Conservation (phyloP, 306 rosid species). For the Lathyrus oleraceus region DNA sequence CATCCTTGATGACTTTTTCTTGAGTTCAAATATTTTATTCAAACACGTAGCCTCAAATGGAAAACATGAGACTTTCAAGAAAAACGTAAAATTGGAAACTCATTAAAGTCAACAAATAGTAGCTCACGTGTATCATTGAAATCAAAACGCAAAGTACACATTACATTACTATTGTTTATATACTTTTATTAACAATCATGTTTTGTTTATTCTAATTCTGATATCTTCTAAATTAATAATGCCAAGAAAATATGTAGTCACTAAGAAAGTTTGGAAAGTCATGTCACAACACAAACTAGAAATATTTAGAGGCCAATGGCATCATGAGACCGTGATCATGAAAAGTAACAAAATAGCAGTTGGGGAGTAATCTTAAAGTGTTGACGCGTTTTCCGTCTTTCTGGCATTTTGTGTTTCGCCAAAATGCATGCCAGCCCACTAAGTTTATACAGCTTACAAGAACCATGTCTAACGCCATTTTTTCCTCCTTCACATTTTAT, state of each 20-base stretch:
- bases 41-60: constrained; percentile 28
- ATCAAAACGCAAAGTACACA: neutral
- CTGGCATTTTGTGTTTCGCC: constrained; percentile 10
- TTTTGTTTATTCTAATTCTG: neutral
- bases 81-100: neutral
- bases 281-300: constrained; percentile 3
- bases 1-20: constrained; percentile 32
- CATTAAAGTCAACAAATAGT: constrained; percentile 35
- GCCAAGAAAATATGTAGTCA: neutral
- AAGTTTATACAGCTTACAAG: neutral
- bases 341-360: constrained; percentile 13
- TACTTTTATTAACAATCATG: too few species aligned
- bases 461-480: constrained; percentile 26
- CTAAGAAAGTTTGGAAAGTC: neutral
- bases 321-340: constrained; percentile 35
- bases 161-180: neutral
- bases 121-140: constrained; percentile 19
- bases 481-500: neutral
- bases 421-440: constrained; percentile 28
- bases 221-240: neutral
- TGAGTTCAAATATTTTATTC: constrained; percentile 17
- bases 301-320: constrained; percentile 1
- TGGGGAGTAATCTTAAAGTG: constrained; percentile 12
- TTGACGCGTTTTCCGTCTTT: constrained; percentile 44
- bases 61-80: neutral